Base-by-base conservation (phyloP, 2,329 filamentous ascomycete genomes). In the Fusarium praegraminearum region DNA sequence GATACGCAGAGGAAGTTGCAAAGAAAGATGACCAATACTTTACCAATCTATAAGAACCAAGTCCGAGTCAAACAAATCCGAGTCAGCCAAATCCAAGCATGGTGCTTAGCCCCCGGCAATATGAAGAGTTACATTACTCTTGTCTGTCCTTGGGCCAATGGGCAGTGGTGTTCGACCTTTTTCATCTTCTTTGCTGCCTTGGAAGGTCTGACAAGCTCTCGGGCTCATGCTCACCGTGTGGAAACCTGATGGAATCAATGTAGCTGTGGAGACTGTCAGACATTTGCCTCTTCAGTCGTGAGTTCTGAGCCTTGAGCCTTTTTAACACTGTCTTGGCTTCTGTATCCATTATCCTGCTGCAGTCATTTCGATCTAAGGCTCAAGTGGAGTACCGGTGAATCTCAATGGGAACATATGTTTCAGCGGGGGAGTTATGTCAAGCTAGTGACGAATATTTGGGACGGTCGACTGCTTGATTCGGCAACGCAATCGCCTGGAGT, bases 11-110 rank as follows among this genome's bases (percentile, higher is more conserved):
- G 7, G 75, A 76, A 59, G 72, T 84, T 13, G 76, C 71, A 4
- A 65, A 72, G 18, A 78, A 82, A 70, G 78, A 78, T 54, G 76
- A 80, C 41, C 75, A 76, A 46, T 79, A 84, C 58, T 87, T 88
- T 72, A 75, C 76, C 18, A 76, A 77, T 44, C 68, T 85, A 16
- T 73, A 62, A 67, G 47, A 18, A 33, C 30, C 46, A 38, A 65
- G 30, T 38, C 67, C 57, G 67, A 43, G 51, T 44, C 40, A 47
- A 32, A 35, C 51, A 52, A 49, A 38, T 38, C 57, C 54, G 67
- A 46, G 51, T 44, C 41, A 52, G 36, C 44, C 52, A 53, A 44
- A 59, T 13, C 43, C 46, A 36, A 45, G 44, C 41, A 67, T 56
- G 38, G 38, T 33, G 35, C 43, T 63, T 56, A 54, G 61, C 41